Conservation (phyloP, 139 green algal species). For the Tetraselmis chui region DNA sequence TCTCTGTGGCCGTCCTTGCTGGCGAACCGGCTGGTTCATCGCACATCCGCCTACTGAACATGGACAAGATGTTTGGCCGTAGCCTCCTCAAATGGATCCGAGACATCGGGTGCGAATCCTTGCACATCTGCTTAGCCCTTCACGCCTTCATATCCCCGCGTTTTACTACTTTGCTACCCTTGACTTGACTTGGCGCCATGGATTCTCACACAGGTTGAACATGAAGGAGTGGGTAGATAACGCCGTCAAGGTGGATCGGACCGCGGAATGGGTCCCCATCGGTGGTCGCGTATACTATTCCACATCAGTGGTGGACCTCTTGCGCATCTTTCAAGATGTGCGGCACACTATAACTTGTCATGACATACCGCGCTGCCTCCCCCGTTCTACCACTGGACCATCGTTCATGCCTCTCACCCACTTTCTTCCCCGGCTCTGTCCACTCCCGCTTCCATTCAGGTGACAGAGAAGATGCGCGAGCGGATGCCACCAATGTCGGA, state of each 20-base stretch:
- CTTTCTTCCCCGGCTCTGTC: too few species aligned
- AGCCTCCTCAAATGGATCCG: background rate
- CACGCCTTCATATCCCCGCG: too few species aligned
- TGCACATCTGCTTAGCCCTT: too few species aligned
- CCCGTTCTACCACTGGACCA: background rate
- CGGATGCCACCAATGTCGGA: background rate
- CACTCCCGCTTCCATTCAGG: too few species aligned
- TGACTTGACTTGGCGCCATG: too few species aligned
- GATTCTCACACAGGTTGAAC: background rate
- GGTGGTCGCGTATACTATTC: background rate
- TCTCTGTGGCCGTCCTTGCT: background rate
- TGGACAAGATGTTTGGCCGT: background rate
- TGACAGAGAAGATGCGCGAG: background rate
- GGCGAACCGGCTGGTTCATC: background rate
- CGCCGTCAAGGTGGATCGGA: background rate
- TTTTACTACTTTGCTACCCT: too few species aligned
- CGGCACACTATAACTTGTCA: too few species aligned
- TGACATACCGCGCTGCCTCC: background rate
- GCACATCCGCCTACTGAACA: background rate
- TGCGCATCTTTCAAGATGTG: background rate
- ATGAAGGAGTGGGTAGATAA: background rate
- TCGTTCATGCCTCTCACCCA: too few species aligned
- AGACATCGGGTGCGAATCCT: background rate
- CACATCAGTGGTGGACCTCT: background rate
- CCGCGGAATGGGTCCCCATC: background rate